Conservation (phyloP, 257 asterid genomes). For the Plantago elongata region DNA sequence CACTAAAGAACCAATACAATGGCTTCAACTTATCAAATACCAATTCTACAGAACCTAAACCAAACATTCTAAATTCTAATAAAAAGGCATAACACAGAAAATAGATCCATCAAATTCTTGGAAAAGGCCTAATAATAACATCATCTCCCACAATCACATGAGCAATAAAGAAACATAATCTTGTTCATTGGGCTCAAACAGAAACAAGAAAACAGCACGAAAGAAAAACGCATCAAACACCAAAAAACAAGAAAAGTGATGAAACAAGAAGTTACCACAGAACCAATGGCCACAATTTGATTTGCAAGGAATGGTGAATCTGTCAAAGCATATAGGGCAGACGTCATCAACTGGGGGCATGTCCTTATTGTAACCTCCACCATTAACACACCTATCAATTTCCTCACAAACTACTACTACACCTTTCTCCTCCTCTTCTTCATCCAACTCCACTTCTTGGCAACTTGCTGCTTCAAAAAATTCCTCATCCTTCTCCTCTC, state of each 20-base stretch:
- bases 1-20: too few relatives aligned
- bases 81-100: neutral
- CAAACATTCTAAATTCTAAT: neutral
- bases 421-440: neutral
- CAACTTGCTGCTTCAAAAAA: neutral
- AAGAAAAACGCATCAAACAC: neutral
- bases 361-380: constrained; percentile 17
- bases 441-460: neutral
- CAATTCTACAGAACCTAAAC: too few relatives aligned
- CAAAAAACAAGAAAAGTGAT: neutral
- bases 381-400: neutral
- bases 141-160: too few relatives aligned
- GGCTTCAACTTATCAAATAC: too few relatives aligned
- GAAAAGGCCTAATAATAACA: too few relatives aligned
- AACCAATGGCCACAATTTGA: constrained; percentile 68
- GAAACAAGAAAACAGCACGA: neutral
- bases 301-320: constrained; percentile 44
- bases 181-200: neutral
- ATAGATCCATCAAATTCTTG: neutral
- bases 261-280: constrained; percentile 32
- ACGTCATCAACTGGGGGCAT: constrained; percentile 48
- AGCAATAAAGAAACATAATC: neutral
- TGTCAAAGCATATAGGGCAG: constrained; percentile 63
- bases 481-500: neutral
- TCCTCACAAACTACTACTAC: neutral